These are phyloP conservation scores for Arabis alpina DNA, from an alignment of 345 rosid species.

Conservation along the genomic window DNA sequence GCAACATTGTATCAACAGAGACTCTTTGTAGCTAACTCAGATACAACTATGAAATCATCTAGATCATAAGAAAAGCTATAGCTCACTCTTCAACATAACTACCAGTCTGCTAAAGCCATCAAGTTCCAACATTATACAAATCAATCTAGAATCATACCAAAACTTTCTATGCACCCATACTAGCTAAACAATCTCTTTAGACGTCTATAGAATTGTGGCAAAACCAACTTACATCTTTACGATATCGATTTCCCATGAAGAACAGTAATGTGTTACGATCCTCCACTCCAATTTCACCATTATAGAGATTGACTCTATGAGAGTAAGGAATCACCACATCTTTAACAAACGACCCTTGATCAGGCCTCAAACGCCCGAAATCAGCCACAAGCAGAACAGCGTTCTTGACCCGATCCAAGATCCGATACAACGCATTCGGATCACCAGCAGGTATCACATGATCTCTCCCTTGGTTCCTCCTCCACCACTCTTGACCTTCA, in stretches of 20 bases:
- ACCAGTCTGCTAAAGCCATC: constrained; percentile 10
- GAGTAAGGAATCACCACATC: constrained; percentile 91
- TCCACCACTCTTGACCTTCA: constrained; percentile 81
- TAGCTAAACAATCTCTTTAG: constrained; percentile 6
- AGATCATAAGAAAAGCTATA: constrained; percentile 11
- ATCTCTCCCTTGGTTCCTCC: constrained; percentile 72
- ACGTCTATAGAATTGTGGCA: neutral
- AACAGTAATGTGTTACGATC: constrained; percentile 74
- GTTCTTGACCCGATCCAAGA: constrained; percentile 67
- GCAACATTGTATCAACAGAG: neutral
- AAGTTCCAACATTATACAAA: constrained; percentile 20
- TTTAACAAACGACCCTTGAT: constrained; percentile 91
- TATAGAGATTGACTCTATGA: constrained; percentile 73
- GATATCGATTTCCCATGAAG: constrained; percentile 97
- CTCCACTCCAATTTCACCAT: constrained; percentile 66
- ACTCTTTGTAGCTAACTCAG: constrained; percentile 6
- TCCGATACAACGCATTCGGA: constrained; percentile 81
- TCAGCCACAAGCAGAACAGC: constrained; percentile 73
- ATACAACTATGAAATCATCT: neutral
- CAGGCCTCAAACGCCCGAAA: constrained; percentile 79
- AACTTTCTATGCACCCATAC: neutral
- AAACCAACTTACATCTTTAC: constrained; percentile 69
- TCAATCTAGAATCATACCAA: neutral
- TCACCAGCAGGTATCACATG: constrained; percentile 87
- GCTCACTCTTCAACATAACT: constrained; percentile 12